phyloP scores from a whole-genome alignment of 2,329 filamentous ascomycete species.

The Cladosporium sp. region DNA sequence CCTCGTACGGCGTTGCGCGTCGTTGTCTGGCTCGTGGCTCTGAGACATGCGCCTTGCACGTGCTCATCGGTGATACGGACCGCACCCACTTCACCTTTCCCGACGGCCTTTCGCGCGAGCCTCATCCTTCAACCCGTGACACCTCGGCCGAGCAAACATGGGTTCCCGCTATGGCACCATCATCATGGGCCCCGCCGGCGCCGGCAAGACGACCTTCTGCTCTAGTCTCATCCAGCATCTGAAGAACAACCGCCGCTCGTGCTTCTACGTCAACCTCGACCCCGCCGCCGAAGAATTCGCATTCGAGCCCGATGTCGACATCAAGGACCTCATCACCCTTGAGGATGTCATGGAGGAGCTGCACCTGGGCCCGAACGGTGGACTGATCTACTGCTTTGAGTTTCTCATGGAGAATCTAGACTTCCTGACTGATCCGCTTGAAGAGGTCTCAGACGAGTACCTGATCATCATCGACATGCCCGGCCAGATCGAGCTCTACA shows the following conservation, averaged over 20 bases:
- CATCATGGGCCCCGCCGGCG: slow-evolving; percentile 93
- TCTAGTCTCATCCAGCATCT: slow-evolving; percentile 88
- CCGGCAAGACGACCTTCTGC: slow-evolving; percentile 96
- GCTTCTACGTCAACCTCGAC: slow-evolving; percentile 97
- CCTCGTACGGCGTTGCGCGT: neutral
- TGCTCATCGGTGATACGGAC: neutral
- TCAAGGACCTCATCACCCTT: slow-evolving; percentile 87
- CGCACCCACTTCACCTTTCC: neutral
- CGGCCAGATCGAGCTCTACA: slow-evolving; percentile 97
- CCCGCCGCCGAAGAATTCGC: slow-evolving; percentile 89
- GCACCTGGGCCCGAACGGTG: slow-evolving; percentile 82
- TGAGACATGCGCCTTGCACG: slow-evolving; percentile 10
- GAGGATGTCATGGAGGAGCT: slow-evolving; percentile 97
- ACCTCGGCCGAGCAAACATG: slow-evolving; percentile 16
- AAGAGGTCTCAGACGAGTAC: slow-evolving; percentile 85
- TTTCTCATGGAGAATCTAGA: slow-evolving; percentile 92
- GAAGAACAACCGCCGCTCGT: slow-evolving; percentile 81
- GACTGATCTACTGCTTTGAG: slow-evolving; percentile 93
- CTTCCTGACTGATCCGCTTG: slow-evolving; percentile 79
- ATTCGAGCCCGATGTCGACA: slow-evolving; percentile 88
- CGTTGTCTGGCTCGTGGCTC: slow-evolving; percentile 3
- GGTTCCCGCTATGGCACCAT: slow-evolving; percentile 76
- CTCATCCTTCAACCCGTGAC: neutral
- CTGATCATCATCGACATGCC: slow-evolving; percentile 98
- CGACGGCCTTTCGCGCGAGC: neutral